A percentile compares a stretch with the other conserved stretches of the same genome.
phyloP scores from a whole-genome alignment of 75 land plant genomes.

The Adiantum capillusveneris region DNA sequence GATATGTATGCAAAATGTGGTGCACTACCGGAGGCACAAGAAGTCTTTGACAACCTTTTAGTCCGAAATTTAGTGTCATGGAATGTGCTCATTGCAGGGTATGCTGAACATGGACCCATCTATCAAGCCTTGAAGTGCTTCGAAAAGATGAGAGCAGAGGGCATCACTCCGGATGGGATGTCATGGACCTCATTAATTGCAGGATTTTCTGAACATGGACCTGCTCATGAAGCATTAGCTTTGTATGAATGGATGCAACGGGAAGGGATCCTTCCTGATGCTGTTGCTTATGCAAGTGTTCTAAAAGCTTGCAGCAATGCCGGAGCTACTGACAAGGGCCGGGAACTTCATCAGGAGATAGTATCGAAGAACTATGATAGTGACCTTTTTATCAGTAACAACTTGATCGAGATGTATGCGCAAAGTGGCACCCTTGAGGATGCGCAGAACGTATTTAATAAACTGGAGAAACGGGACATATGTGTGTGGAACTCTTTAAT shows the following conservation, averaged over 20 bases:
- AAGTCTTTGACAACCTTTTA: conserved; percentile 36
- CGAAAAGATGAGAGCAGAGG: conserved; percentile 5
- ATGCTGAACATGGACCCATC: conserved; percentile 9
- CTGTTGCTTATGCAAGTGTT: conserved; percentile 6
- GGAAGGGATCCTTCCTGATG: conserved; percentile 5
- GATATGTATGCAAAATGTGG: conserved; percentile 35
- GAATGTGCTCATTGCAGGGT: conserved; percentile 29
- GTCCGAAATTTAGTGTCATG: conserved; percentile 17
- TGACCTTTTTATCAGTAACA: conserved; percentile 26
- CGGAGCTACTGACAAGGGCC: conserved; percentile 5
- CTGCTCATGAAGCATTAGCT: not conserved
- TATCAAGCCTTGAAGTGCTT: conserved; percentile 16
- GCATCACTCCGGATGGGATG: not conserved
- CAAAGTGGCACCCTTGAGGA: conserved; percentile 52
- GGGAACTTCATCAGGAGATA: not conserved
- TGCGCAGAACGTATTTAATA: conserved; percentile 47
- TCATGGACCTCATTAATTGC: conserved; percentile 9
- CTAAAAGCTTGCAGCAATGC: conserved; percentile 10
- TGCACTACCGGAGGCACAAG: conserved; percentile 13
- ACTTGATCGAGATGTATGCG: conserved; percentile 57
- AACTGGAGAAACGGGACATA: conserved; percentile 42
- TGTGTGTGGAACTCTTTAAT: conserved; percentile 67
- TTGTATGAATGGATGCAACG: not conserved
- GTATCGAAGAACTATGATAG: not conserved
- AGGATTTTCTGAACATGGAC: conserved; percentile 9